phyloP scores from a whole-genome alignment of 805 yeast species.

The Saccharomyces eubayanus region DNA sequence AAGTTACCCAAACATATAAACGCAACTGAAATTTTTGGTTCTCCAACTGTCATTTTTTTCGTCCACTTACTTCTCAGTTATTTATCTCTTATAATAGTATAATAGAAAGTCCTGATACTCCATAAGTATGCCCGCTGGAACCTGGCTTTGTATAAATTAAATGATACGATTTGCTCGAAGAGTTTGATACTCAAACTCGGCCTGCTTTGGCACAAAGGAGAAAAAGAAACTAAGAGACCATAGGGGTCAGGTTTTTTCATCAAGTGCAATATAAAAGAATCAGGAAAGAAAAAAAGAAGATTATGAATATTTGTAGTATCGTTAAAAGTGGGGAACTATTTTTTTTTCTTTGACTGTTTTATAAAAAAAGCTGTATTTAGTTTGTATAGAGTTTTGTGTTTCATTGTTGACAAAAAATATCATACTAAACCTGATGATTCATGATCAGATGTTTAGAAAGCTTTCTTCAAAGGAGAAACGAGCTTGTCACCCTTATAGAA shows the following conservation, averaged over 20 bases:
- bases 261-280: no score
- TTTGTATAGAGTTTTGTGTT: neutral
- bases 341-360: neutral
- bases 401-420: neutral
- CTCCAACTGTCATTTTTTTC: constrained; percentile 10
- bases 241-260: neutral
- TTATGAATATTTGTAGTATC: neutral
- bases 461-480: constrained; percentile 69
- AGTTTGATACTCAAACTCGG: neutral
- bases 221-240: neutral
- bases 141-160: neutral
- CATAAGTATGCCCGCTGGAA: neutral
- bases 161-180: neutral
- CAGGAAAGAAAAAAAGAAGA: neutral
- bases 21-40: constrained; percentile 50
- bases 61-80: neutral
- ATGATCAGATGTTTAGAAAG: constrained; percentile 44
- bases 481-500: constrained; percentile 74
- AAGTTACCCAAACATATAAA: constrained; percentile 88
- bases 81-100: neutral
- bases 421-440: neutral
- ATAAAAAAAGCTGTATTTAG: neutral
- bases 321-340: neutral
- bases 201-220: neutral
- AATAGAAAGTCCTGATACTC: neutral